Percentiles rank a stretch among this genome's conserved stretches.
These are phyloP conservation scores for Sphagnum magellanicum DNA, from an alignment of 228 moss, liverwort and hornwort genomes.

Conservation along the genomic window DNA sequence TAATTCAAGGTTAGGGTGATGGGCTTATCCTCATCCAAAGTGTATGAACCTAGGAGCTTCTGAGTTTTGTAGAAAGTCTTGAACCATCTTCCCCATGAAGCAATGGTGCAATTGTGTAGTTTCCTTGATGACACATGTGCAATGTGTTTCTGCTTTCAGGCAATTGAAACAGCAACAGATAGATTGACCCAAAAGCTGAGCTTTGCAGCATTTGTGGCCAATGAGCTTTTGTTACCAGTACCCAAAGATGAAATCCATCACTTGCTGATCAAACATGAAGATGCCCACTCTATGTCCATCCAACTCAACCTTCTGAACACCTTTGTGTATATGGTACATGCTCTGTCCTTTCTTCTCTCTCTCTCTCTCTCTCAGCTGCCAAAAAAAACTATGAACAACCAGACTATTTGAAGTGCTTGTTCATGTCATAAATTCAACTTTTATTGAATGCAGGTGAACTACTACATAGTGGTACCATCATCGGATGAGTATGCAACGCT, in stretches of 20 bases:
- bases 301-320: conserved; percentile 55
- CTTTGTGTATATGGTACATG: conserved; percentile 51
- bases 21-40: too few species aligned
- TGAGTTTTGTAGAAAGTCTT: too few species aligned
- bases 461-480: conserved; percentile 60
- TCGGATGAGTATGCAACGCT: conserved; percentile 51
- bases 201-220: conserved; percentile 46
- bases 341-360: neutral
- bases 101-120: too few species aligned
- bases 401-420: too few species aligned
- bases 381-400: too few species aligned
- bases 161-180: conserved; percentile 45
- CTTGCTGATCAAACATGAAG: conserved; percentile 43
- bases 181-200: conserved; percentile 45
- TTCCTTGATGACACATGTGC: neutral
- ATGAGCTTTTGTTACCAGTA: conserved; percentile 50
- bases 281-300: conserved; percentile 52
- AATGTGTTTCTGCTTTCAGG: conserved; percentile 17
- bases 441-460: conserved; percentile 34
- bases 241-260: conserved; percentile 37
- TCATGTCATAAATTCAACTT: neutral
- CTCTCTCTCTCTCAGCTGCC: too few species aligned
- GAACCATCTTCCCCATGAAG: too few species aligned
- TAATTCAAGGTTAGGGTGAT: too few species aligned
- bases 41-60: too few species aligned